phyloP scores from a whole-genome alignment of 2,329 filamentous ascomycete genomes.

The Fusarium anthophilum region DNA sequence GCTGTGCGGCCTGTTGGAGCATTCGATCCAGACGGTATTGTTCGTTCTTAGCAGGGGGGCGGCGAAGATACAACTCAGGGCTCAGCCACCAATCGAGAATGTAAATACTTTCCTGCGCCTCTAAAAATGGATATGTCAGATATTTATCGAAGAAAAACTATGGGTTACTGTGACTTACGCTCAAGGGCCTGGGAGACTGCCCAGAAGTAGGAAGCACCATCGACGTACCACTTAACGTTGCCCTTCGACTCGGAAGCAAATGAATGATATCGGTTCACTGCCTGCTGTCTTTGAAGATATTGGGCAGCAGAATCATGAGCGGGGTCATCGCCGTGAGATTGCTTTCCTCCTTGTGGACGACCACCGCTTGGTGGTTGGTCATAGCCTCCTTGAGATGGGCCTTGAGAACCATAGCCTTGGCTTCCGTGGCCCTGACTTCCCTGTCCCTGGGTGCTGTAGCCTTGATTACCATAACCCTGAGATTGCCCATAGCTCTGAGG shows the following conservation, averaged over 20 bases:
- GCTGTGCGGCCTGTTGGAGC: slow-evolving; percentile 82
- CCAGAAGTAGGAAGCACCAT: slow-evolving; percentile 86
- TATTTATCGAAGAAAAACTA: neutral
- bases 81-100: slow-evolving; percentile 93
- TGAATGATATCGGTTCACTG: slow-evolving; percentile 66
- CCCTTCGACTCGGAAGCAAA: slow-evolving; percentile 79
- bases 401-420: neutral
- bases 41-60: slow-evolving; percentile 83
- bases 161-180: slow-evolving; percentile 49
- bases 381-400: slow-evolving; percentile 7
- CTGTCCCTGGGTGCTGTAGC: neutral
- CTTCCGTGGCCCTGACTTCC: neutral
- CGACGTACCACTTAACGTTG: slow-evolving; percentile 88
- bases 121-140: slow-evolving; percentile 45
- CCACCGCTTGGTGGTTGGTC: neutral
- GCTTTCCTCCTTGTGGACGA: neutral
- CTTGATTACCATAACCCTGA: neutral
- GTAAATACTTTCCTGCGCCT: slow-evolving; percentile 80
- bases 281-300: slow-evolving; percentile 53
- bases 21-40: slow-evolving; percentile 85
- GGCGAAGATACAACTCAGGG: slow-evolving; percentile 86
- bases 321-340: neutral
- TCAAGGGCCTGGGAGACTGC: slow-evolving; percentile 84
- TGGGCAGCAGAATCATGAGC: slow-evolving; percentile 15
- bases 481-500: slow-evolving; percentile 38